phyloP scores from a whole-genome alignment of 2,329 filamentous ascomycete species.

The Sclerotinia subarctica region DNA sequence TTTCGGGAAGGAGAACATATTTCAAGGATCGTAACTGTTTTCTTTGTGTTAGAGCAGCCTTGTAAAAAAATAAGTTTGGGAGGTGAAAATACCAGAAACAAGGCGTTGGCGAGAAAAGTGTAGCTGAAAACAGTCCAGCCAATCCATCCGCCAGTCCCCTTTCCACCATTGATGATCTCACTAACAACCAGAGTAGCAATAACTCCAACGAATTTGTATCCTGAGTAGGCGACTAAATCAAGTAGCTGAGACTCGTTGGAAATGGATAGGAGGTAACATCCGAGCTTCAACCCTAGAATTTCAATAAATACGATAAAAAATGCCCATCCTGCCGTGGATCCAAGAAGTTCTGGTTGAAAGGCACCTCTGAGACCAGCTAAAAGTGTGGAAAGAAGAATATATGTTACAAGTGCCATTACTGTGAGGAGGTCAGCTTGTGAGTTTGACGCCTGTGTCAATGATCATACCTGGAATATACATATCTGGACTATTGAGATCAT shows the following conservation, averaged over 20 bases:
- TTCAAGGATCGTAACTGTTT: conserved; percentile 83
- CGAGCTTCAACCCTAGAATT: conserved; percentile 85
- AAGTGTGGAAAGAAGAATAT: conserved; percentile 89
- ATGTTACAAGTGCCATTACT: conserved; percentile 95
- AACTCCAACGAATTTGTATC: conserved; percentile 98
- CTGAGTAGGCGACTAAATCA: conserved; percentile 91
- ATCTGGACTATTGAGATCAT: conserved; percentile 96
- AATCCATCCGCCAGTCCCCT: conserved; percentile 81
- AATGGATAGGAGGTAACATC: conserved; percentile 90
- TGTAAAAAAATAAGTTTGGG: not conserved
- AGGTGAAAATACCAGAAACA: conserved; percentile 74
- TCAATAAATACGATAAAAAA: conserved; percentile 81
- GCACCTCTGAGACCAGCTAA: conserved; percentile 85
- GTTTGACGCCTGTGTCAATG: not conserved
- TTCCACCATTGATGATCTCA: conserved; percentile 72
- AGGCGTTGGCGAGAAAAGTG: conserved; percentile 88
- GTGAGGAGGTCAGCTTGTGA: not conserved
- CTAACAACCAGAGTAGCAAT: conserved; percentile 82
- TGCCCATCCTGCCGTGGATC: conserved; percentile 75
- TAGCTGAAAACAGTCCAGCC: conserved; percentile 89
- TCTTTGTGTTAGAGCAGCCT: not conserved
- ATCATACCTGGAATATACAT: conserved; percentile 80
- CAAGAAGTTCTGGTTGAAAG: conserved; percentile 91
- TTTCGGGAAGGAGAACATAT: conserved; percentile 92
- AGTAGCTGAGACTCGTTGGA: conserved; percentile 91